Evolutionary conservation across 1,284 basidiomycete species (phyloP).

Genomic region (Flammula alnicola): DNA sequence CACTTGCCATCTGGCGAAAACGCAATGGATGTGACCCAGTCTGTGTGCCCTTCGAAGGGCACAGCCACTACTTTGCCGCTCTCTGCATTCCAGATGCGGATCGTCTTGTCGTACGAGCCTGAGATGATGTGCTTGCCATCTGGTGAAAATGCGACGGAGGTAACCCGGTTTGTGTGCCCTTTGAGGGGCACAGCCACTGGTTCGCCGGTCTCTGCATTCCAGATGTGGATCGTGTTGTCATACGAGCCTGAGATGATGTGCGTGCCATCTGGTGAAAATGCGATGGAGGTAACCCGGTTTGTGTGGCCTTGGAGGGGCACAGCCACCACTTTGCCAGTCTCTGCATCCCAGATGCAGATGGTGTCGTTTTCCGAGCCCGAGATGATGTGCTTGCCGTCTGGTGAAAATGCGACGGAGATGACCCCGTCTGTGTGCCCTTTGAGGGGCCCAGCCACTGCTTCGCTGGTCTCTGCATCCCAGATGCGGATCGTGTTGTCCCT

Average conservation of each 20-base stretch:
- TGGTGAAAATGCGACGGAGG: too few species aligned
- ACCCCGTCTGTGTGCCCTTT: constrained; percentile 10
- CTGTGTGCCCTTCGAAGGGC: too few species aligned
- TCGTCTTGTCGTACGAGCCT: too few species aligned
- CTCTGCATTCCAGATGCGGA: too few species aligned
- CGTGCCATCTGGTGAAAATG: constrained; percentile 4
- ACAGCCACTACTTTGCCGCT: too few species aligned
- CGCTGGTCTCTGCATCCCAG: constrained; percentile 15
- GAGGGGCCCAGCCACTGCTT: constrained; percentile 1
- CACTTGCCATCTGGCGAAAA: too few species aligned
- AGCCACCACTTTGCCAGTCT: constrained; percentile 6
- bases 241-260: constrained; percentile 12
- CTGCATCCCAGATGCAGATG: constrained; percentile 6
- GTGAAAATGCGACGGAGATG: constrained; percentile 4
- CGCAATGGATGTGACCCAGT: too few species aligned
- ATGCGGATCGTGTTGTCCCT: constrained; percentile 15
- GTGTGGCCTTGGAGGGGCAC: background rate
- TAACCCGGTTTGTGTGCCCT: too few species aligned
- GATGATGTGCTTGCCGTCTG: constrained; percentile 1
- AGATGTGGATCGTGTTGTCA: constrained; percentile 12
- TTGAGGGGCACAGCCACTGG: too few species aligned
- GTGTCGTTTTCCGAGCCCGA: constrained; percentile 7
- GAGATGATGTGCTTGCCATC: too few species aligned
- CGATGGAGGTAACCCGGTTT: background rate
- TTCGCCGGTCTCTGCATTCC: too few species aligned